Percentiles rank a stretch among this genome's conserved stretches.
Conservation (phyloP, 805 yeast species). For the Wickerhamiella spandovensis region DNA sequence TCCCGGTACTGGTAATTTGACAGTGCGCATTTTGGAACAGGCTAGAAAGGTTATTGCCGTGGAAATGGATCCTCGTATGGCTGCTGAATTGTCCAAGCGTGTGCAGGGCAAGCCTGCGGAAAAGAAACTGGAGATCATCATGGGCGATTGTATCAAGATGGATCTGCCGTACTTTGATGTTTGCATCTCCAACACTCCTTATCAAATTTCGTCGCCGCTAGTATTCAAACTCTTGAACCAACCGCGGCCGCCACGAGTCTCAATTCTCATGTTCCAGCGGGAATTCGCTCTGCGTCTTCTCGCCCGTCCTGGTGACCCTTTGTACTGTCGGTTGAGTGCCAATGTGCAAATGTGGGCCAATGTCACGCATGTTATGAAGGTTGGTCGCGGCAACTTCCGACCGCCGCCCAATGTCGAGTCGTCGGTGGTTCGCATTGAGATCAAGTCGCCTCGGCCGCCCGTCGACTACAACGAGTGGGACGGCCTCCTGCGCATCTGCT, state of each 20-base stretch:
- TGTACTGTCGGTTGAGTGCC: slow-evolving; percentile 87
- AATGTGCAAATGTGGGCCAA: slow-evolving; percentile 99
- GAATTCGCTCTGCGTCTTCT: slow-evolving; percentile 88
- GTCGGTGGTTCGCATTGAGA: slow-evolving; percentile 85
- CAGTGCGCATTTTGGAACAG: slow-evolving; percentile 81
- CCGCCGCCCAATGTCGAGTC: slow-evolving; percentile 99
- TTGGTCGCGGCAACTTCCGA: slow-evolving; percentile 88
- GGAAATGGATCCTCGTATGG: slow-evolving; percentile 99
- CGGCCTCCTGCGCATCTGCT: slow-evolving; percentile 79
- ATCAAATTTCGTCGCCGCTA: slow-evolving; percentile 92
- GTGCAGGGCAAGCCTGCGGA: slow-evolving; percentile 94
- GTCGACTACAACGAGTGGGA: slow-evolving; percentile 95
- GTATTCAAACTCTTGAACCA: slow-evolving; percentile 84
- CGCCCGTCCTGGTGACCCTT: slow-evolving; percentile 92
- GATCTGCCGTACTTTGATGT: slow-evolving; percentile 91
- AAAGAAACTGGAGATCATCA: slow-evolving; percentile 76
- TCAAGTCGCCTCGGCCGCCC: slow-evolving; percentile 86
- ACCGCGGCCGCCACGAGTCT: slow-evolving; percentile 88
- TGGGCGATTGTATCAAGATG: slow-evolving; percentile 94
- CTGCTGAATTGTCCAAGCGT: slow-evolving; percentile 93
- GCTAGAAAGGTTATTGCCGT: slow-evolving; percentile 92
- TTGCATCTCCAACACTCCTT: slow-evolving; percentile 94
- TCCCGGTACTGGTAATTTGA: slow-evolving; percentile 97
- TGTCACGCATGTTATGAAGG: slow-evolving; percentile 96
- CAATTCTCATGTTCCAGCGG: slow-evolving; percentile 93